Percentiles rank a stretch among this genome's conserved stretches.
Conservation (phyloP, 1,284 basidiomycete genomes). For the Malassezia furfur region DNA sequence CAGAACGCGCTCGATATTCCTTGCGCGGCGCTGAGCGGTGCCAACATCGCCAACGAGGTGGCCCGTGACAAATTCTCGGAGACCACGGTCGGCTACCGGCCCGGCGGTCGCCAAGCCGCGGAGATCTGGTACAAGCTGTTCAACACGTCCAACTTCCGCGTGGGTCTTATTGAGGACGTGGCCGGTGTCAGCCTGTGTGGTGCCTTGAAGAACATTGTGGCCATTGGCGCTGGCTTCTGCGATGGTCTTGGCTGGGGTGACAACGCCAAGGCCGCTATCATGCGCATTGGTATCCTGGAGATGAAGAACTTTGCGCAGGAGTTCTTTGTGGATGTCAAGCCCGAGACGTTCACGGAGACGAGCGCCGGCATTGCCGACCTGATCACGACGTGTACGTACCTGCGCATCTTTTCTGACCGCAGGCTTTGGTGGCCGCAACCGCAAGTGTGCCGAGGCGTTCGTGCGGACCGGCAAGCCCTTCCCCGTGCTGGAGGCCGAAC, state of each 20-base stretch:
- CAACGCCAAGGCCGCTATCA: slow-evolving; percentile 56
- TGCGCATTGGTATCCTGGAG: slow-evolving; percentile 52
- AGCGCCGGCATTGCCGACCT: slow-evolving; percentile 55
- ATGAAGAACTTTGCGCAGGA: slow-evolving; percentile 52
- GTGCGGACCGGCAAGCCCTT: slow-evolving; percentile 54
- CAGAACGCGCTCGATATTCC: slow-evolving; percentile 52
- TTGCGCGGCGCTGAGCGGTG: slow-evolving; percentile 54
- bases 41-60: slow-evolving; percentile 57
- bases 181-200: slow-evolving; percentile 56
- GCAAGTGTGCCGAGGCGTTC: slow-evolving; percentile 54
- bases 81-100: slow-evolving; percentile 55
- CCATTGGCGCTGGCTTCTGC: slow-evolving; percentile 55
- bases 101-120: slow-evolving; percentile 29
- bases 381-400: slow-evolving; percentile 53
- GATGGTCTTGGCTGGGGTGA: slow-evolving; percentile 56
- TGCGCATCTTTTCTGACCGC: neutral
- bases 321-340: slow-evolving; percentile 54
- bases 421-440: slow-evolving; percentile 54
- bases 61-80: slow-evolving; percentile 53
- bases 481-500: slow-evolving; percentile 53
- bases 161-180: slow-evolving; percentile 55
- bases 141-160: slow-evolving; percentile 53
- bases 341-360: slow-evolving; percentile 53
- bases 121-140: slow-evolving; percentile 50
- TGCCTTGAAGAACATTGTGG: slow-evolving; percentile 56